A percentile compares a stretch with the other conserved stretches of the same genome.
phyloP scores from a whole-genome alignment of 306 rosid genomes.

The Crotalaria pallida region DNA sequence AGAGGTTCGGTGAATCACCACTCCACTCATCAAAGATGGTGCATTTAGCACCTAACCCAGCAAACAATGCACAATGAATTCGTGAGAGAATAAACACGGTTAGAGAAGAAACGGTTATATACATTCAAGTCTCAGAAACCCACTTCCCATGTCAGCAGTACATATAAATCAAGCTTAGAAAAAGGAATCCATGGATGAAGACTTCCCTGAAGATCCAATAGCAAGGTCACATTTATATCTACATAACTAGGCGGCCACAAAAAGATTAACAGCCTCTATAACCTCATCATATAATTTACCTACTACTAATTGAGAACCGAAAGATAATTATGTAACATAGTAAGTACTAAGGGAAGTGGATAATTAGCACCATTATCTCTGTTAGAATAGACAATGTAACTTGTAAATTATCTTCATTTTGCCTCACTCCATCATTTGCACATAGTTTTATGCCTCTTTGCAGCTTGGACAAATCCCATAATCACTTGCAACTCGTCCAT shows the following conservation, averaged over 20 bases:
- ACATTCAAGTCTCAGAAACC: slow-evolving; percentile 31
- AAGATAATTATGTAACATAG: slow-evolving; percentile 48
- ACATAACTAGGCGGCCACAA: slow-evolving; percentile 50
- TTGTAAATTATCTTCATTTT: background rate
- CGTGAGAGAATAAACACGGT: slow-evolving; percentile 3
- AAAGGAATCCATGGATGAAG: slow-evolving; percentile 24
- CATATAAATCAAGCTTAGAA: slow-evolving; percentile 35
- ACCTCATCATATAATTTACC: slow-evolving; percentile 32
- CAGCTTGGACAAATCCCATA: slow-evolving; percentile 87
- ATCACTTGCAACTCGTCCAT: slow-evolving; percentile 98
- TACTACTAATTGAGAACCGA: slow-evolving; percentile 37
- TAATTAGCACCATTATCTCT: slow-evolving; percentile 33
- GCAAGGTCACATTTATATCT: slow-evolving; percentile 47
- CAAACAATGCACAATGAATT: background rate
- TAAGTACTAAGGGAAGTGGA: slow-evolving; percentile 40
- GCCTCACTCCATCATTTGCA: slow-evolving; percentile 50
- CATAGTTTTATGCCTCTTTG: slow-evolving; percentile 74
- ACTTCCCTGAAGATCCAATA: slow-evolving; percentile 33
- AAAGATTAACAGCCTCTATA: slow-evolving; percentile 44
- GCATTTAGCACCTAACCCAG: background rate
- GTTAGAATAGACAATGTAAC: slow-evolving; percentile 53
- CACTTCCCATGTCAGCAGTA: slow-evolving; percentile 52
- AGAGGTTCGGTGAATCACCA: background rate
- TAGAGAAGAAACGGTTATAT: background rate
- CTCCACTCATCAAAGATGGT: background rate